Evolutionary conservation across 148 eudicot species (phyloP), one percentile per base, ranked within the genome.

Genomic region (Dianthus caryophyllus): DNA sequence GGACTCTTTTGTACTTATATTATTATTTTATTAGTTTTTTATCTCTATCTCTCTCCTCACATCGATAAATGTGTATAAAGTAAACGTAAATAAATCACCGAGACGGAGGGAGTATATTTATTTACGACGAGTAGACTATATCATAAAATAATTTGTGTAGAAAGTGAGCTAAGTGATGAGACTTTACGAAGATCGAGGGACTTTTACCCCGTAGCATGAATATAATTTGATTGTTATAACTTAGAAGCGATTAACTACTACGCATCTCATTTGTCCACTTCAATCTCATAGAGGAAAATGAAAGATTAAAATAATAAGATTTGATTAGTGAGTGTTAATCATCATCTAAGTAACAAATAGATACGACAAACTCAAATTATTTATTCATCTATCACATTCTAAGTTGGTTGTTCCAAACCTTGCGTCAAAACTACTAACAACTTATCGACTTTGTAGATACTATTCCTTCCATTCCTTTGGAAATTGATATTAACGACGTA

Each of bases 171-270:
- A 52, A 6, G 3, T 67, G 13, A 5, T 9, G 44, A 33, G 64
- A 38, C 46, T 60, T 60, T 10, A 38, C 33, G 9, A 52, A 2
- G 38, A 13, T 25, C 5, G 38, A 13, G 43, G 3, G 31, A 58
- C 17, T 50, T 62, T 17, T 44, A 58, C 31, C 20, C 46, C 53
- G n/a, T n/a, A n/a, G n/a, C 5, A 6, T 63, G 13, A 31, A 68
- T 25, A 43, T 8, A 29, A 15, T 16, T 51, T 11, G 46, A 65
- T 57, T 64, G 39, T 33, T 52, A 38, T 44, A 27, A 17, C 21
- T 56, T 57, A 27, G 25, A 63, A 61, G 68, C 39, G 27, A 75
- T 70, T 50, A 75, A 75, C 74, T 14, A 65, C 74, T 75, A 58
- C 70, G 22, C 64, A n/a, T 64, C 38, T 39, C 9, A 65, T 69